Evolutionary conservation across 768 basidiomycete species (phyloP), one percentile per base, ranked within the genome.

Genomic region (Lyophyllum semitale): DNA sequence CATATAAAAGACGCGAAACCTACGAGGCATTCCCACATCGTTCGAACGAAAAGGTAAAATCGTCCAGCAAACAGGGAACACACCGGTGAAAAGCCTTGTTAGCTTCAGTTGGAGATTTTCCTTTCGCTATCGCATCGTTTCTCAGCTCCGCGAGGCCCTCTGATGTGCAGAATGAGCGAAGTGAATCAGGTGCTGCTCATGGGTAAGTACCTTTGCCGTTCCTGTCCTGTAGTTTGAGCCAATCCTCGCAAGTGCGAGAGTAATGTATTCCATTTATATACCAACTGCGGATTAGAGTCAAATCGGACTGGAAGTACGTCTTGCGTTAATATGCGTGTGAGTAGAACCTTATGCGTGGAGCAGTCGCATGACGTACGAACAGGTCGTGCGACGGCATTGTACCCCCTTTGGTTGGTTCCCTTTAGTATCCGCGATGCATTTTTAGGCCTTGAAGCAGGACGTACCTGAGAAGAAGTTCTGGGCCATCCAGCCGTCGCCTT

Each of bases 401-500:
- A 8, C 87, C 86, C n/a, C 87, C 83, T 79, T 53, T 37, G 41
- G 23, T 29, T 13, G 51, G 27, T 22, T 40, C 8, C 25, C 8
- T 46, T 32, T 50, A 20, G 40, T 20, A 23, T 43, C n/a, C 12
- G 13, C n/a, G 18, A 22, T 6, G 25, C 17, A 20, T 2, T 8
- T 25, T 15, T 17, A 12, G 11, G 9, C 2, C n/a, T 2, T 1
- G n/a, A 18, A 22, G 49, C 17, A 26, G 8, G 18, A 44, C 64
- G 23, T 54, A 77, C 80, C 85, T 8, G 84, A 83, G 66, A 89
- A 88, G 72, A 89, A 89, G 33, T 81, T 85, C 68, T 85, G 73
- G 5, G 85, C 80, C 88, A 89, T 89, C 87, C 88, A 89, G 5
- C 85, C 85, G 55, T 88, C 87, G 50, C 74, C 77, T 50, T 85